Evolutionary conservation across 768 basidiomycete genomes (phyloP).

Genomic region (Pleurotus salmoneostramineus): DNA sequence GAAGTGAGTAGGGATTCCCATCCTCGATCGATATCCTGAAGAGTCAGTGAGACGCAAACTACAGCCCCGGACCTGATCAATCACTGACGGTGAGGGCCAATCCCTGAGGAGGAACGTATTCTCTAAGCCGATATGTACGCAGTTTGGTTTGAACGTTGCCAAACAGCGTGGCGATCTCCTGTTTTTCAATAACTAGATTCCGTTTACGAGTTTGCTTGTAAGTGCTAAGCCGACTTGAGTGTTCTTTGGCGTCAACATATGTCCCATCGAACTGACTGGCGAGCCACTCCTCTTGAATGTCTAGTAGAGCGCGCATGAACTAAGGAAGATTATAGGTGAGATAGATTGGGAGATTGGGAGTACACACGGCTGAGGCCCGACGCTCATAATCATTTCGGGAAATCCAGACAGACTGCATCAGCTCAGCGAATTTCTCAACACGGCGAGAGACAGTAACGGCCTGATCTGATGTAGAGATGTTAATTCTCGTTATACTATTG

Average conservation of each 20-base stretch:
- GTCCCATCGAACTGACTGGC: conserved; percentile 63
- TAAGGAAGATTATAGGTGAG: conserved; percentile 19
- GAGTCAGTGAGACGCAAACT: not conserved
- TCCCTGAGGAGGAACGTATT: conserved; percentile 78
- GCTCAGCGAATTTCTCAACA: conserved; percentile 93
- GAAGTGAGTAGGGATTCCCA: conserved; percentile 73
- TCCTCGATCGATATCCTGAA: conserved; percentile 62
- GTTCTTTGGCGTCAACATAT: conserved; percentile 78
- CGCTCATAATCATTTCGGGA: conserved; percentile 91
- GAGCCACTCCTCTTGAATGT: conserved; percentile 70
- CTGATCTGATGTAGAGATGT: conserved; percentile 69
- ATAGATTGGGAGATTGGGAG: not conserved
- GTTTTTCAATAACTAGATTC: conserved; percentile 84
- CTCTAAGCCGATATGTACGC: conserved; percentile 80
- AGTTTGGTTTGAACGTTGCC: conserved; percentile 94
- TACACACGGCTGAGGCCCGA: conserved; percentile 46
- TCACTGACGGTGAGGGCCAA: conserved; percentile 41
- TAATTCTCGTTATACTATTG: no score
- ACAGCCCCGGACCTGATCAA: not conserved
- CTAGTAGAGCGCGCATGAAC: conserved; percentile 64
- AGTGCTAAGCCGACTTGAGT: conserved; percentile 63
- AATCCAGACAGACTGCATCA: conserved; percentile 90
- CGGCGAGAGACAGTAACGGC: conserved; percentile 91
- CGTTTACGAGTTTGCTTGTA: conserved; percentile 89
- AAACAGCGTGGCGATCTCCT: conserved; percentile 83